Conservation (phyloP, 306 rosid species). For the Neltuma alba region DNA sequence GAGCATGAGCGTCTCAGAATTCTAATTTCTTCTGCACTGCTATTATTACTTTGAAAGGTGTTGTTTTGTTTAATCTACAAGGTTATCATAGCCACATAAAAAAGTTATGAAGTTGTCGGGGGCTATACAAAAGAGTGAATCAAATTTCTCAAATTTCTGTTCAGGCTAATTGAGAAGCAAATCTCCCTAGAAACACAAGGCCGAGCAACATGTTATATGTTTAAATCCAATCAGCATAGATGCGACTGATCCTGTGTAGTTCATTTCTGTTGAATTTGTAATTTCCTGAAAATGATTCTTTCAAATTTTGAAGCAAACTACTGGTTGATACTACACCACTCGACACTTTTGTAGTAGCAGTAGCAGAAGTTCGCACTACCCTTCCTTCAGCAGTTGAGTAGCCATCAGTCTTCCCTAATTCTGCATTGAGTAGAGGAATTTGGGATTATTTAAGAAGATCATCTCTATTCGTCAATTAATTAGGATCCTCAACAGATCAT, state of each 20-base stretch:
- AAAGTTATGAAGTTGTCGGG: not conserved
- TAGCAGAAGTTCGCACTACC: conserved; percentile 20
- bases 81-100: not conserved
- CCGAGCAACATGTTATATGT: conserved; percentile 8
- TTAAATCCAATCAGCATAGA: conserved; percentile 67
- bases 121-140: conserved; percentile 16
- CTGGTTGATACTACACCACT: not conserved
- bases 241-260: conserved; percentile 40
- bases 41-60: not conserved
- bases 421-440: conserved; percentile 28
- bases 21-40: not conserved
- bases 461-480: not conserved
- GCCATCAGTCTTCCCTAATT: conserved; percentile 22
- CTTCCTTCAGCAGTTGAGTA: conserved; percentile 8
- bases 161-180: not conserved
- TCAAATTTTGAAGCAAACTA: not conserved
- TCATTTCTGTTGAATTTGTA: conserved; percentile 28
- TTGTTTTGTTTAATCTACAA: not conserved
- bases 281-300: conserved; percentile 23
- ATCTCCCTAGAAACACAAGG: not conserved
- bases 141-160: not conserved
- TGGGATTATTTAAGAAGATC: not conserved
- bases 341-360: conserved; percentile 3
- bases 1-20: not conserved
- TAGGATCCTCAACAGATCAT: not conserved